Base-by-base conservation (phyloP, 768 basidiomycete genomes). In the Paxillus ammoniavirescens region DNA sequence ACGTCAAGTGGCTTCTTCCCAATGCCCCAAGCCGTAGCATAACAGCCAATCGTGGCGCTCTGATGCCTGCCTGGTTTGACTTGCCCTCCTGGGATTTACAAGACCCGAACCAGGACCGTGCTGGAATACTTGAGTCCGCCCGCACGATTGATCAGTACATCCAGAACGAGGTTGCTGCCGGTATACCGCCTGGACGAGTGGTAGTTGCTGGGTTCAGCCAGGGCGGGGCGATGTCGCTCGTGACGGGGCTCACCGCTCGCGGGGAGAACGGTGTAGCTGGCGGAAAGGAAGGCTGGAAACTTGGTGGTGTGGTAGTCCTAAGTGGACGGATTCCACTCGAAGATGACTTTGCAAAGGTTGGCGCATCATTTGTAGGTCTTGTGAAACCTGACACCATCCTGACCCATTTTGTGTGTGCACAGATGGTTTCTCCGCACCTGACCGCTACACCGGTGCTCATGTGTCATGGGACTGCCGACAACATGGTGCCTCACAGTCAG, bases 201-300 rank as follows among this genome's bases (percentile, higher is more conserved):
- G 79, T 96, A 31, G 70, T 98, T 23, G 93, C 91, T 35, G 94
- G 94, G 9, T 96, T 95, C 73, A 88, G 85, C 55, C 93, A 96
- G 67, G 93, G 91, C 35, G 90, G 77, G 40, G 82, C 86, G 18
- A 86, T 95, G 77, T 78, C 84, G 8, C 74, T 93, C n/a, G 72
- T 94, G 46, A 82, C 84, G 3, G 91, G 84, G 8, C 73, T 95
- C 53, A 56, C 67, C 0, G 60, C 65, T 31, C 60, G 67, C 42
- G 41, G 48, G 31, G 65, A 65, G 36, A 64, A 64, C 14, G 64
- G 61, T 14, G 43, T 65, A 9, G 68, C 61, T 5, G 63, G 64
- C 38, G 69, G 69, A 44, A 67, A 69, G 36, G 50, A 58, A 42
- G 82, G 83, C 58, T 74, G 81, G 54, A 84, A 83, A 61, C 75